Base-by-base conservation (phyloP, 2,329 filamentous ascomycete genomes). In the Aspergillus fijiensis region DNA sequence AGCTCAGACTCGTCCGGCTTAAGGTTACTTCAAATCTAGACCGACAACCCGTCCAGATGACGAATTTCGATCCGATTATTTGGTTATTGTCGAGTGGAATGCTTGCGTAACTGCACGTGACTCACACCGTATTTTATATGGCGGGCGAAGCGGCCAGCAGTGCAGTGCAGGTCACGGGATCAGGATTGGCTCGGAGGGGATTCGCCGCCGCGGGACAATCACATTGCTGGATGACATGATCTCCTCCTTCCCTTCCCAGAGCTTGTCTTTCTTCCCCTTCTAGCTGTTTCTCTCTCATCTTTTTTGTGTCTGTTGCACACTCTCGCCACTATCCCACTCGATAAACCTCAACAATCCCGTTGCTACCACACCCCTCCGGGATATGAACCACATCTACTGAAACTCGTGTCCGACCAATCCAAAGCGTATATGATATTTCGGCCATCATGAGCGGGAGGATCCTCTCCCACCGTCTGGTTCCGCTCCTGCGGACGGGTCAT, bases 381-480 rank as follows among this genome's bases (percentile, higher is more conserved):
- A 67, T 58, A 70, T 69, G 68, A 63, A 45, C 16, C 39, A 45
- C 60, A 27, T 58, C 56, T 49, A 33, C 58, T 27, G 14, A 45
- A 7, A 19, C 23, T 3, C 16, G 14, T 6, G 39, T n/a, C 51
- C 56, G 12, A 57, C 33, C 10, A 35, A 31, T 59, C 61, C 59
- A 63, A 67, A 50, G 67, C 74, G 67, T 69, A 77, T 79, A 76
- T 72, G 69, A 73, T 45, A 45, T 70, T 63, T 66, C 67, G 61
- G 66, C 69, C 77, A 79, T 72, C 70, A 89, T 89, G 87, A 89
- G 85, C 80, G 86, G 85, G 82, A 88, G 89, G 83, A 86, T 91
- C 70, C 82, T 93, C 78, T 88, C 89, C 77, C 86, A 88, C 74
- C 87, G 89, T 79, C 83, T 90, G 68, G 81, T 86, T 77, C 86